phyloP scores from a whole-genome alignment of 352 stramenopile genomes.

The Phytophthora multivora region DNA sequence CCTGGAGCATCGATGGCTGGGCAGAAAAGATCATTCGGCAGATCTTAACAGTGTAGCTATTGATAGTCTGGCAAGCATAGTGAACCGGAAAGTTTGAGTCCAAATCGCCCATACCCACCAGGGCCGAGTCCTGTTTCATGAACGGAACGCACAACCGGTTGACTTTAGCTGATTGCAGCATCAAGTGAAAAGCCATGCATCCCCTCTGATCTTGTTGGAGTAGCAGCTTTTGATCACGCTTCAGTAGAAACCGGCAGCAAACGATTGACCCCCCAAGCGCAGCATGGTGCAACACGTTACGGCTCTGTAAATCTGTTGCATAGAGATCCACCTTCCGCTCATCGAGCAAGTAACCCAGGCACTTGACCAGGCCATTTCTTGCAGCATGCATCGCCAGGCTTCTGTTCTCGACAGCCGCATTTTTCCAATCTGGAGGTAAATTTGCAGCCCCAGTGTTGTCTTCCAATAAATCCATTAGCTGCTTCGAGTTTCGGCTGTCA shows the following conservation, averaged over 20 bases:
- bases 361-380: constrained; percentile 41
- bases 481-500: constrained; percentile 54
- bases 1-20: constrained; percentile 38
- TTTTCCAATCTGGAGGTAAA: constrained; percentile 39
- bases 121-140: constrained; percentile 31
- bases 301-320: constrained; percentile 47
- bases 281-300: constrained; percentile 62
- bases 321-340: constrained; percentile 54
- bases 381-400: constrained; percentile 64
- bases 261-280: constrained; percentile 41
- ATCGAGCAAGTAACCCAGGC: constrained; percentile 48
- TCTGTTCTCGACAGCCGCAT: constrained; percentile 32
- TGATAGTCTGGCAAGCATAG: constrained; percentile 64
- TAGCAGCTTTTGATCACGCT: constrained; percentile 46
- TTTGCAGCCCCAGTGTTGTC: constrained; percentile 33
- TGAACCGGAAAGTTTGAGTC: constrained; percentile 58
- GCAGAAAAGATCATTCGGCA: constrained; percentile 48
- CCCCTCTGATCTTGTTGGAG: constrained; percentile 58
- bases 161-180: constrained; percentile 53
- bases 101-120: constrained; percentile 56
- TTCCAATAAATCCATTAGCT: constrained; percentile 55
- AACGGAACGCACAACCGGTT: constrained; percentile 53
- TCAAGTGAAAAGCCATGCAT: constrained; percentile 58
- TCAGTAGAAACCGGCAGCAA: constrained; percentile 48
- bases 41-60: constrained; percentile 49